Evolutionary conservation across 2,329 filamentous ascomycete species (phyloP), one percentile per base, ranked within the genome.

Genomic region (Myriosclerotinia curreyana): DNA sequence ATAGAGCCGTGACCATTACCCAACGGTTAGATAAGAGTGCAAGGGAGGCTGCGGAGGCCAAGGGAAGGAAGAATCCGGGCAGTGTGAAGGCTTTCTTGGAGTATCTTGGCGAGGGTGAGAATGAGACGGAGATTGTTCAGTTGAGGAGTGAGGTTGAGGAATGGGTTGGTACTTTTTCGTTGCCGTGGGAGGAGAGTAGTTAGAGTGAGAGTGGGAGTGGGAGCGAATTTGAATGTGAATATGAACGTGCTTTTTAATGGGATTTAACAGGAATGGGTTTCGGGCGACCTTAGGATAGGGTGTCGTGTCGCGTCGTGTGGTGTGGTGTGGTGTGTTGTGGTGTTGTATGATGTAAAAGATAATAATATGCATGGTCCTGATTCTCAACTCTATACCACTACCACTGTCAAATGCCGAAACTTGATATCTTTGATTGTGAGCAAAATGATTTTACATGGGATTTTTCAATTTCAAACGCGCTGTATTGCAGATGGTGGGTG

Each of bases 1-100:
- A 94, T 77, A 86, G 90, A 55, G 89, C 90, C 11, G 91, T 96
- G 54, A 86, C 84, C 38, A 92, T 96, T 71, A 88, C 91, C 1
- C 83, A 88, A 70, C 85, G 89, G 66, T 79, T 96, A 53, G 88
- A 93, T 77, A 91, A 86, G 76, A 84, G 85, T 66, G 88, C 87
- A 5, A 84, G 84, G 71, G 86, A 89, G 71, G 83, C 83, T n/a
- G 86, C 87, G 14, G 83, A 87, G 75, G 84, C 87, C 66, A 85
- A 82, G 71, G 84, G 83, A 34, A 84, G 88, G 68, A 90, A 89
- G 80, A 84, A 79, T 70, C 81, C 84, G 31, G 84, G 83, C 58
- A 85, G 83, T 71, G 79, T 91, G 54, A 88, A 85, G 75, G 82
- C 84, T 38, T 92, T 91, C 77, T 77, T 88, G 70, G 84, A 89